Conservation (phyloP, 2,329 filamentous ascomycete genomes). For the Leptographium wingfieldii region DNA sequence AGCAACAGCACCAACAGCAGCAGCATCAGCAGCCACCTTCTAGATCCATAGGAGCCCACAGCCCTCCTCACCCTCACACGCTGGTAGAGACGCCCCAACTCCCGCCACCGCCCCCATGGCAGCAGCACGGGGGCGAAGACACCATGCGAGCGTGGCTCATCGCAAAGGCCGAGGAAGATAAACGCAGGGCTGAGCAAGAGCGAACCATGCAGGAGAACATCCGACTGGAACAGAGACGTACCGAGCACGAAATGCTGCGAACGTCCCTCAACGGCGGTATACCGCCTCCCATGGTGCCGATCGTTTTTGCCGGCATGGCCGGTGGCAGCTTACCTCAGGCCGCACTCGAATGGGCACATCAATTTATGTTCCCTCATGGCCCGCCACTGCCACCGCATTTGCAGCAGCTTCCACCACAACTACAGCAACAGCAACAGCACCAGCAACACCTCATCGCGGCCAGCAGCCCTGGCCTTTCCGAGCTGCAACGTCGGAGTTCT, state of each 20-base stretch:
- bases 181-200: constrained; percentile 61
- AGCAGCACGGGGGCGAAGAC: constrained; percentile 50
- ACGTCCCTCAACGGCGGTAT: constrained; percentile 58
- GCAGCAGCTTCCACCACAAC: not conserved
- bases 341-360: constrained; percentile 55
- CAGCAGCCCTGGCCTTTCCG: constrained; percentile 31
- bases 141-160: constrained; percentile 59
- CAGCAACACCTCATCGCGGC: constrained; percentile 24
- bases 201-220: constrained; percentile 51
- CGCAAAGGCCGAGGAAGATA: constrained; percentile 63
- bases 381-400: constrained; percentile 1
- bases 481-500: constrained; percentile 38
- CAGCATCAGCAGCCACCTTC: not conserved
- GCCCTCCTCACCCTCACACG: not conserved
- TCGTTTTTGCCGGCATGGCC: constrained; percentile 62
- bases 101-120: constrained; percentile 11
- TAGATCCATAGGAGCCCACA: not conserved
- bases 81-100: constrained; percentile 2
- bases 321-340: constrained; percentile 48
- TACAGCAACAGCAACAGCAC: constrained; percentile 36
- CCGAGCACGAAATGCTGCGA: constrained; percentile 60
- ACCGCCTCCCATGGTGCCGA: constrained; percentile 59
- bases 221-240: constrained; percentile 57
- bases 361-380: constrained; percentile 41
- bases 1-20: not conserved